Percentiles rank a stretch among this genome's conserved stretches.
phyloP scores from a whole-genome alignment of 1,284 basidiomycete genomes.

The Albatrellus sp. region DNA sequence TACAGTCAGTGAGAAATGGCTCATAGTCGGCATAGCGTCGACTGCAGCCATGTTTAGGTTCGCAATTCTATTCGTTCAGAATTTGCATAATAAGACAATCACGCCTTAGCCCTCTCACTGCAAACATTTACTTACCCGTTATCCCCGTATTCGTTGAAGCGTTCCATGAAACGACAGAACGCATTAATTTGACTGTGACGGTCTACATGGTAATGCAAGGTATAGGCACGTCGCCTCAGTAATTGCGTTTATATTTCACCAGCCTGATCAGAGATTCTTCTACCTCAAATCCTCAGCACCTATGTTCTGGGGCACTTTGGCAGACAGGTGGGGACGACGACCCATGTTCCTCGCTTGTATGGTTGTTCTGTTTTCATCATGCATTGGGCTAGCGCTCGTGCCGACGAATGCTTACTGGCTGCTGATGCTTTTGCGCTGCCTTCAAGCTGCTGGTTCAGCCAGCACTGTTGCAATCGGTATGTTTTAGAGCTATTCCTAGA shows the following conservation, averaged over 20 bases:
- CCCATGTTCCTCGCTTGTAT: conserved; percentile 33
- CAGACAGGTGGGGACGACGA: conserved; percentile 32
- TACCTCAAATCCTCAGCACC: too few relatives aligned
- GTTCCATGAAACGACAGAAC: conserved; percentile 44
- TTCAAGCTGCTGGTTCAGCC: conserved; percentile 34
- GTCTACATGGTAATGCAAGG: conserved; percentile 73
- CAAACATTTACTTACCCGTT: conserved; percentile 70
- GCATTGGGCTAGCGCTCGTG: conserved; percentile 33
- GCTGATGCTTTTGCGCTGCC: conserved; percentile 31
- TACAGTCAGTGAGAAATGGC: conserved; percentile 49
- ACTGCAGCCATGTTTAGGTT: conserved; percentile 54
- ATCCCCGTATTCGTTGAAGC: conserved; percentile 52
- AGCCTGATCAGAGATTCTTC: too few relatives aligned
- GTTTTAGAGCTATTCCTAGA: conserved; percentile 2
- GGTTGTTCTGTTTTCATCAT: conserved; percentile 24
- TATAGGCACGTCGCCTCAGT: conserved; percentile 30
- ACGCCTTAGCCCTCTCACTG: conserved; percentile 46
- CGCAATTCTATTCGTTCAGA: neutral
- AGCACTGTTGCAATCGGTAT: conserved; percentile 29
- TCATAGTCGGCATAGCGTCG: conserved; percentile 44
- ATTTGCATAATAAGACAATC: neutral
- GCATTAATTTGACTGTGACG: conserved; percentile 69
- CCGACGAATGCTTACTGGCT: conserved; percentile 35
- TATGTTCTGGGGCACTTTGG: conserved; percentile 24
- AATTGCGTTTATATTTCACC: too few relatives aligned